phyloP scores from a whole-genome alignment of 1,284 basidiomycete species.

The Blastosporella zonata region DNA sequence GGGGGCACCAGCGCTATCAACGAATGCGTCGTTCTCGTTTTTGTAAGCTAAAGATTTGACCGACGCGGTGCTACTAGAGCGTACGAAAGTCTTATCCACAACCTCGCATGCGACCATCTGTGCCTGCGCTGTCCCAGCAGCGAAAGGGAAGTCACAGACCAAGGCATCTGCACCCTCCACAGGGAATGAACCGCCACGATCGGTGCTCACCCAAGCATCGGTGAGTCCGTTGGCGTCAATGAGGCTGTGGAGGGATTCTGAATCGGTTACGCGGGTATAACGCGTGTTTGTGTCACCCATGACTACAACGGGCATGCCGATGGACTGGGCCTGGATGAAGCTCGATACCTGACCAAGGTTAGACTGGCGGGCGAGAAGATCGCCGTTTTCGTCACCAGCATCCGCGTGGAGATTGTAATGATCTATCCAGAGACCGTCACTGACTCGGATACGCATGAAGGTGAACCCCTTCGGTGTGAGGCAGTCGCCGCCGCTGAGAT shows the following conservation, averaged over 20 bases:
- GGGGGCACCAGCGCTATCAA: slow-evolving; percentile 26
- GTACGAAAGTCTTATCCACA: slow-evolving; percentile 36
- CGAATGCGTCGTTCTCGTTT: slow-evolving; percentile 33
- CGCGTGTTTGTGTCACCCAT: slow-evolving; percentile 39
- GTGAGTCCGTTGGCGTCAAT: slow-evolving; percentile 11
- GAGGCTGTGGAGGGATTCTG: slow-evolving; percentile 16
- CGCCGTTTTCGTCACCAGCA: slow-evolving; percentile 32
- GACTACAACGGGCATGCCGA: slow-evolving; percentile 33
- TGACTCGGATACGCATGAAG: slow-evolving; percentile 29
- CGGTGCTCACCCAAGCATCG: slow-evolving; percentile 26
- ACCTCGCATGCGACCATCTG: slow-evolving; percentile 32
- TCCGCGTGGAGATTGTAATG: slow-evolving; percentile 39
- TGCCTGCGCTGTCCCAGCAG: slow-evolving; percentile 27
- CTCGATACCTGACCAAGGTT: slow-evolving; percentile 33
- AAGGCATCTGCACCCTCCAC: slow-evolving; percentile 24
- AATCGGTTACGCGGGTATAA: slow-evolving; percentile 28
- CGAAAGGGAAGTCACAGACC: slow-evolving; percentile 31
- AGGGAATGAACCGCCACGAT: slow-evolving; percentile 23
- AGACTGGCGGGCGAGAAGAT: slow-evolving; percentile 29
- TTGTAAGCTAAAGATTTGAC: slow-evolving; percentile 26
- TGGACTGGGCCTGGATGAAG: slow-evolving; percentile 29
- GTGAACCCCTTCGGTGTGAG: slow-evolving; percentile 40
- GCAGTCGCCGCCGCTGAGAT: slow-evolving; percentile 33
- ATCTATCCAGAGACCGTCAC: slow-evolving; percentile 33
- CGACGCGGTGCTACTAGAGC: slow-evolving; percentile 24